These are phyloP conservation scores for Eucalyptus marginata DNA, from an alignment of 345 rosid genomes.

Conservation along the genomic window DNA sequence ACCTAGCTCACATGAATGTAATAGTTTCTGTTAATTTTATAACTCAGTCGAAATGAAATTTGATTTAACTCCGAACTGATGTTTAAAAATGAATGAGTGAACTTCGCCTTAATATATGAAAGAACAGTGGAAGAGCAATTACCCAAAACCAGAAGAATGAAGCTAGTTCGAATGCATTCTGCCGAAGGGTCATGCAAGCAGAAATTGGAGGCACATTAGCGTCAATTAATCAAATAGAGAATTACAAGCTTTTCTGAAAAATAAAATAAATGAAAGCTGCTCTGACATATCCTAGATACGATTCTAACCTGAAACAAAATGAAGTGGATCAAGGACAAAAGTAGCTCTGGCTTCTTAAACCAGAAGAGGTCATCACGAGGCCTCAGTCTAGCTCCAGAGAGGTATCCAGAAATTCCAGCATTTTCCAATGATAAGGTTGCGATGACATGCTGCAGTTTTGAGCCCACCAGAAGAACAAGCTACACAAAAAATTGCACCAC, in stretches of 20 bases:
- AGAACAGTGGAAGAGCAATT: conserved; percentile 10
- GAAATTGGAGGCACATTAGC: neutral
- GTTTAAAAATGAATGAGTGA: neutral
- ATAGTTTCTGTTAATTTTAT: neutral
- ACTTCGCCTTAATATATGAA: neutral
- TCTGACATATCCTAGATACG: neutral
- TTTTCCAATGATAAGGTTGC: conserved; percentile 81
- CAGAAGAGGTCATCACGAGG: conserved; percentile 96
- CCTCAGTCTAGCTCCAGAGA: conserved; percentile 35
- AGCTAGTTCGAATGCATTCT: conserved; percentile 95
- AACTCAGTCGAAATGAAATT: neutral
- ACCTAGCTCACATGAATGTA: neutral
- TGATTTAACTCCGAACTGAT: neutral
- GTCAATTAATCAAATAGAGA: neutral
- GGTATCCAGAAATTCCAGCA: conserved; percentile 43
- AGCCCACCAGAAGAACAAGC: conserved; percentile 77
- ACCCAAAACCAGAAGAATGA: conserved; percentile 99
- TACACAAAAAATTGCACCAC: conserved; percentile 4
- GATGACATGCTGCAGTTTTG: conserved; percentile 85
- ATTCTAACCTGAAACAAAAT: conserved; percentile 73
- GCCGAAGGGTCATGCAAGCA: conserved; percentile 5
- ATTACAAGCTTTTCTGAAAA: neutral
- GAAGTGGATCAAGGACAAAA: conserved; percentile 77
- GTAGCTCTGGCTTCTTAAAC: conserved; percentile 83
- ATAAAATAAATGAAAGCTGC: neutral